phyloP scores from a whole-genome alignment of 345 rosid genomes.

The Corchorus olitorius region DNA sequence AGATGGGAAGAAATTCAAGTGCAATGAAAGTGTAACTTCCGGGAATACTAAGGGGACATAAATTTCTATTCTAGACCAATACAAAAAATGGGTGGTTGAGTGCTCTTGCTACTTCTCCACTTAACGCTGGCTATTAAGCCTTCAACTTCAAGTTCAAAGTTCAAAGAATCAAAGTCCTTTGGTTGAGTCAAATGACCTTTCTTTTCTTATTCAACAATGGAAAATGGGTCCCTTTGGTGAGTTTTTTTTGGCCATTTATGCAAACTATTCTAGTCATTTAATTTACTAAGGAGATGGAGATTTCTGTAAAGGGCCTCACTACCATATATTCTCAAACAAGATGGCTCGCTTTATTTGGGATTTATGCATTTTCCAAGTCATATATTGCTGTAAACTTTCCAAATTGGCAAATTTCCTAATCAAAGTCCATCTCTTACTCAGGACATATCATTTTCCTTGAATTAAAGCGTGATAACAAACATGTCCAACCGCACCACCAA shows the following conservation, averaged over 20 bases:
- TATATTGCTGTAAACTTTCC: no score
- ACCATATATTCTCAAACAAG: no score
- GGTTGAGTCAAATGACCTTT: background rate
- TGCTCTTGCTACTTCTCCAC: conserved; percentile 4
- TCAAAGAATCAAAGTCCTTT: conserved; percentile 14
- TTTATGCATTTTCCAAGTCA: no score
- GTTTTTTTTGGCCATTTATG: background rate
- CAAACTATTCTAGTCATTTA: no score
- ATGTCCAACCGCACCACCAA: no score
- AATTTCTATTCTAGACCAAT: background rate
- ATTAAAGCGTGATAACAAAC: no score
- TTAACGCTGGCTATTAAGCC: background rate
- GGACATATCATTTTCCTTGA: no score
- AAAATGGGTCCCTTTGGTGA: background rate
- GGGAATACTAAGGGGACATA: background rate
- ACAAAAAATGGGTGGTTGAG: conserved; percentile 3
- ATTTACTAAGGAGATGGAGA: no score
- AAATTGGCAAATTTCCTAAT: no score
- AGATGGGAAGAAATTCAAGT: background rate
- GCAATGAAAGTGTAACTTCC: background rate
- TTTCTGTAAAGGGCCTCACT: no score
- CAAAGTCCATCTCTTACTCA: no score
- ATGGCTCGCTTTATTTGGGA: no score
- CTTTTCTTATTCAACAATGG: background rate
- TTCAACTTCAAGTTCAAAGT: background rate